Percentiles rank a stretch among this genome's conserved stretches.
Conservation (phyloP, 2,329 filamentous ascomycete genomes). For the Cyphellophora europaea region DNA sequence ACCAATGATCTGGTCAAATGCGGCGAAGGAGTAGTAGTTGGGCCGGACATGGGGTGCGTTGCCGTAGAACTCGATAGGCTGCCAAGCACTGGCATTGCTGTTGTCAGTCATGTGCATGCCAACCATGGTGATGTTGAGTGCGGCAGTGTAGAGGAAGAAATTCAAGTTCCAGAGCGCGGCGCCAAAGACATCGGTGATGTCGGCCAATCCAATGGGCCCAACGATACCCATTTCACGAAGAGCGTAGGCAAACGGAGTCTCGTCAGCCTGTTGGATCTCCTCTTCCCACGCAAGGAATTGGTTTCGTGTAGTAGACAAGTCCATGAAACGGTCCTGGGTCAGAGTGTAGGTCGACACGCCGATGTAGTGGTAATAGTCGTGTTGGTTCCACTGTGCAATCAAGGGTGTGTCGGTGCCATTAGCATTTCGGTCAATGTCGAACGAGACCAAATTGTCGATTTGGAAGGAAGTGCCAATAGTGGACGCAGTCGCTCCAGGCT, state of each 20-base stretch:
- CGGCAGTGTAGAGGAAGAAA: slow-evolving; percentile 41
- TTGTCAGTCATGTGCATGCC: slow-evolving; percentile 48
- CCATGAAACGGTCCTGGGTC: slow-evolving; percentile 36
- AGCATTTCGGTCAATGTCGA: slow-evolving; percentile 28
- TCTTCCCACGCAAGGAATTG: slow-evolving; percentile 39
- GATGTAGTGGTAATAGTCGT: slow-evolving; percentile 46
- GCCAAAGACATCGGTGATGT: slow-evolving; percentile 40
- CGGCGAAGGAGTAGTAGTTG: slow-evolving; percentile 42
- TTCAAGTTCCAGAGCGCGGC: slow-evolving; percentile 44
- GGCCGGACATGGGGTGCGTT: slow-evolving; percentile 36
- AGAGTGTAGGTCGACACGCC: slow-evolving; percentile 35
- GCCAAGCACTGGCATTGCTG: slow-evolving; percentile 42
- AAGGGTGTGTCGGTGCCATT: slow-evolving; percentile 26
- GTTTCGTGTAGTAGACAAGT: slow-evolving; percentile 35
- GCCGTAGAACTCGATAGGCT: slow-evolving; percentile 32
- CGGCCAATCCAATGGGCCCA: slow-evolving; percentile 37
- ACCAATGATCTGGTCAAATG: slow-evolving; percentile 41
- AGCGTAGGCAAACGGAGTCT: slow-evolving; percentile 37
- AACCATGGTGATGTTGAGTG: slow-evolving; percentile 37
- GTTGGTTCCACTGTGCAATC: slow-evolving; percentile 41
- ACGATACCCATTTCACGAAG: slow-evolving; percentile 44
- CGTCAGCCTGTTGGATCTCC: slow-evolving; percentile 32
- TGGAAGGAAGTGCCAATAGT: slow-evolving; percentile 43
- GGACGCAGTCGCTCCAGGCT: slow-evolving; percentile 39
- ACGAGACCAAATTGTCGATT: slow-evolving; percentile 30